Evolutionary conservation across 495 filamentous ascomycete genomes (phyloP).

Genomic region (Aspergillus conjunctus): DNA sequence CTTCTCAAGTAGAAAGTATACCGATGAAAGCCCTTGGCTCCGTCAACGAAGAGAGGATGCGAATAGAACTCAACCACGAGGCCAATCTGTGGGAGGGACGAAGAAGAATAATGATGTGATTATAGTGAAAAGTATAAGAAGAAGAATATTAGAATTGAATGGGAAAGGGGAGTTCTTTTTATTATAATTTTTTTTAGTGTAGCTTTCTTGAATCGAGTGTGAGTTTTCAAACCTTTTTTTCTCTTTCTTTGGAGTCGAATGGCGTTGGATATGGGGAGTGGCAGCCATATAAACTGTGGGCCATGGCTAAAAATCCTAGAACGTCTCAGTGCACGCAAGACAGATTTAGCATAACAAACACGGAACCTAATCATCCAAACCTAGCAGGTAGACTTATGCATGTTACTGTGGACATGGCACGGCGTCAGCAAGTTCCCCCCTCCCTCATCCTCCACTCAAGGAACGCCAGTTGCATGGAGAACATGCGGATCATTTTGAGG

Average conservation of each 20-base stretch:
- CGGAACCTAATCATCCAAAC: conserved; percentile 45
- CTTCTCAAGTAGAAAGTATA: not conserved
- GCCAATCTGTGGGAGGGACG: conserved; percentile 16
- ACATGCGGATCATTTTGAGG: conserved; percentile 55
- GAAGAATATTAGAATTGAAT: conserved; percentile 8
- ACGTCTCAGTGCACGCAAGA: conserved; percentile 29
- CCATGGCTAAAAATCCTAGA: conserved; percentile 35
- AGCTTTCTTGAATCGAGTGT: conserved; percentile 8
- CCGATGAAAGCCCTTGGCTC: not conserved
- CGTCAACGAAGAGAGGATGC: conserved; percentile 8
- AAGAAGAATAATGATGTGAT: conserved; percentile 19
- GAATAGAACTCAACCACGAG: conserved; percentile 5
- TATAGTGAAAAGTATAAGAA: not conserved
- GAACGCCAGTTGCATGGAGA: conserved; percentile 36
- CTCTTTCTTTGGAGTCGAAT: conserved; percentile 25
- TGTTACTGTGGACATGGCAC: conserved; percentile 38
- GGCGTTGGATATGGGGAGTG: conserved; percentile 40
- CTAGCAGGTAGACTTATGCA: conserved; percentile 47
- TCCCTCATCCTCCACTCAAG: conserved; percentile 43
- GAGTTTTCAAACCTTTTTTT: conserved; percentile 20
- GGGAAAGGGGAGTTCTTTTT: conserved; percentile 5
- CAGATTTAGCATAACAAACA: conserved; percentile 40
- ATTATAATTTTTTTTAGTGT: not conserved
- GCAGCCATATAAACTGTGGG: conserved; percentile 49
- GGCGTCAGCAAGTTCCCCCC: conserved; percentile 43